A percentile compares a stretch with the other conserved stretches of the same genome.
Evolutionary conservation across 164 flowering plant genomes (phyloP).

Genomic region (Vitis rupestris): DNA sequence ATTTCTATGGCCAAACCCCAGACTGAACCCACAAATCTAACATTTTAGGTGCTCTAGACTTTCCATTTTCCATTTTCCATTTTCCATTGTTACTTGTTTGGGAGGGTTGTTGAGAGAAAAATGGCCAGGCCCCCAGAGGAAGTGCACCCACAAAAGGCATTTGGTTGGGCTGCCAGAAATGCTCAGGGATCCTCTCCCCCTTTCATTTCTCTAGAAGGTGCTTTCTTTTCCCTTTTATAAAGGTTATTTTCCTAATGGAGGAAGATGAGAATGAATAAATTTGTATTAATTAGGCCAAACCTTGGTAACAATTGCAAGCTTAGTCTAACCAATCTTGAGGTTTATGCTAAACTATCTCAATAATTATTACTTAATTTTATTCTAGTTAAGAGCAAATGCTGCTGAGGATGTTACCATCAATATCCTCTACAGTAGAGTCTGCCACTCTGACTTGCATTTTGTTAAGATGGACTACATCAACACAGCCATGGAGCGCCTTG

Average conservation of each 20-base stretch:
- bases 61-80: too few relatives aligned
- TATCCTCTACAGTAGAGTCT: constrained; percentile 51
- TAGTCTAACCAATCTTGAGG: too few relatives aligned
- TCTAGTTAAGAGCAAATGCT: constrained; percentile 34
- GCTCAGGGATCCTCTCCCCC: constrained; percentile 35
- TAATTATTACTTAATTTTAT: too few relatives aligned
- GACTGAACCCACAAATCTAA: too few relatives aligned
- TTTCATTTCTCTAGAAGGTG: constrained; percentile 44
- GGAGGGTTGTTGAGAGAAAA: too few relatives aligned
- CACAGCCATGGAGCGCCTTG: constrained; percentile 27
- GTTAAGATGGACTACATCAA: constrained; percentile 38
- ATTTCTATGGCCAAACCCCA: too few relatives aligned
- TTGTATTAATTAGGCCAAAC: background rate
- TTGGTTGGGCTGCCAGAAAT: constrained; percentile 45
- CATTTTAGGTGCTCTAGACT: too few relatives aligned
- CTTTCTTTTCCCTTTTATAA: background rate
- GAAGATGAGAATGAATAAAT: too few relatives aligned
- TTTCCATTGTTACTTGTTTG: too few relatives aligned
- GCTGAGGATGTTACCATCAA: constrained; percentile 45
- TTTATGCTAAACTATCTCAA: too few relatives aligned
- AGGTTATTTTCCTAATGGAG: background rate
- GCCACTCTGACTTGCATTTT: constrained; percentile 52
- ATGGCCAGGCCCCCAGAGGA: constrained; percentile 37
- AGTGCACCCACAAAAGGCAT: constrained; percentile 35
- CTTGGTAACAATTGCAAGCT: too few relatives aligned